Evolutionary conservation across 305 asterid species (phyloP), one percentile per base, ranked within the genome.

Genomic region (Fraxinus sp.): DNA sequence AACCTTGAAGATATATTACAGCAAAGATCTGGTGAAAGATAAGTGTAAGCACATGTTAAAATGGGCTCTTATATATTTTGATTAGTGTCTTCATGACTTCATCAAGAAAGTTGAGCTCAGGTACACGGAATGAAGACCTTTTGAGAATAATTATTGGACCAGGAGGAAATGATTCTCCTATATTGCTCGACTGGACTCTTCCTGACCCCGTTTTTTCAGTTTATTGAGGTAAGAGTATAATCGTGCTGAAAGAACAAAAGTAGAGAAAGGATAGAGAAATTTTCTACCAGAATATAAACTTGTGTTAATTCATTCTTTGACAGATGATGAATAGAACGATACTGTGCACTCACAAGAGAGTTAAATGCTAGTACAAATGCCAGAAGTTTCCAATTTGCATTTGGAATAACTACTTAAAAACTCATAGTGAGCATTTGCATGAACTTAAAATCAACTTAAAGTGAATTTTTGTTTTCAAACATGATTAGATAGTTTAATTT

Each of bases 321-420:
- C 18, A 13, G 71, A 46, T 64, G 72, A 28, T 62, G 32, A 28
- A 82, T 76, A 76, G 24, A 76, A 76, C 77, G 41, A 70, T 76
- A 26, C 59, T 7, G 24, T 59, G 22, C 36, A 77, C 3, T 5
- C 26, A 52, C 35, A 11, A 30, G 41, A 8, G n/a, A 0, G 9
- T 0, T 32, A 33, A 36, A 80, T 8, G 36, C 14, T 44, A 41
- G 11, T 7, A 68, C 7, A 39, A 39, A 18, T 33, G n/a, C 35
- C 77, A 1, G 13, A 66, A 24, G 11, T 64, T 76, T 7, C 18
- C 11, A 16, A 32, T 18, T 8, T 78, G 32, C 24, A 72, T 11
- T n/a, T 11, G 36, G 32, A 70, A 37, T 41, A 70, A 28, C 8
- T 41, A 80, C 46, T 9, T 5, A 11, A 10, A 70, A 7, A 55